Evolutionary conservation across 257 asterid genomes (phyloP).

Genomic region (Fraxinus americana): DNA sequence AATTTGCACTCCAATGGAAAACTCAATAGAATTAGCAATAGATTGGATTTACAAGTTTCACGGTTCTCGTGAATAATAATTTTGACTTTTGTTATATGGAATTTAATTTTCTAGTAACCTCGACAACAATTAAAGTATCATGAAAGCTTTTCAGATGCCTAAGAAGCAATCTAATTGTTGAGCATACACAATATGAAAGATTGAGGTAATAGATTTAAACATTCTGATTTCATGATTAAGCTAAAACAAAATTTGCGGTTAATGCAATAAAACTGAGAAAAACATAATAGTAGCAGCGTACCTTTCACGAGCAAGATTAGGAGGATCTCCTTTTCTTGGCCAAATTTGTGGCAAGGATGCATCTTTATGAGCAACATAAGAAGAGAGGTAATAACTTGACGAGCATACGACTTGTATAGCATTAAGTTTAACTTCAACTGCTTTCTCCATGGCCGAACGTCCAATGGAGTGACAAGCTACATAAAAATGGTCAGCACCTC

Average conservation of each 20-base stretch:
- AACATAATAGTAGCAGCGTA: conserved; percentile 27
- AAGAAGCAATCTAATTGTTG: not conserved
- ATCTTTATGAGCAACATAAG: conserved; percentile 85
- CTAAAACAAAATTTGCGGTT: conserved; percentile 2
- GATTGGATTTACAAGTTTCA: not conserved
- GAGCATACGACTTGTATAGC: conserved; percentile 87
- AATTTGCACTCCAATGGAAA: conserved; percentile 1
- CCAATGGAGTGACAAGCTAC: conserved; percentile 90
- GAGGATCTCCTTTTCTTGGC: conserved; percentile 68
- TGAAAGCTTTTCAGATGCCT: not conserved
- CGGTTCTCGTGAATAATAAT: not conserved
- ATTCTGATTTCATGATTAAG: not conserved
- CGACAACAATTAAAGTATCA: conserved; percentile 2
- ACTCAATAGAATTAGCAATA: not conserved
- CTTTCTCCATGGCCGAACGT: conserved; percentile 73
- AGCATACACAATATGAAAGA: not conserved
- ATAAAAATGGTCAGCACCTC: conserved; percentile 93
- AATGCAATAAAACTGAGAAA: conserved; percentile 21
- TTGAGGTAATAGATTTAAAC: not conserved
- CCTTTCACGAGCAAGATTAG: conserved; percentile 58
- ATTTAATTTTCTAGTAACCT: not conserved
- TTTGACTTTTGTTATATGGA: not conserved
- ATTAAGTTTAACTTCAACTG: conserved; percentile 57
- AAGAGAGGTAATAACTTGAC: conserved; percentile 67
- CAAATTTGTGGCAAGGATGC: conserved; percentile 90